Base-by-base conservation (phyloP, 768 basidiomycete genomes). In the Tephrocybe rancida region DNA sequence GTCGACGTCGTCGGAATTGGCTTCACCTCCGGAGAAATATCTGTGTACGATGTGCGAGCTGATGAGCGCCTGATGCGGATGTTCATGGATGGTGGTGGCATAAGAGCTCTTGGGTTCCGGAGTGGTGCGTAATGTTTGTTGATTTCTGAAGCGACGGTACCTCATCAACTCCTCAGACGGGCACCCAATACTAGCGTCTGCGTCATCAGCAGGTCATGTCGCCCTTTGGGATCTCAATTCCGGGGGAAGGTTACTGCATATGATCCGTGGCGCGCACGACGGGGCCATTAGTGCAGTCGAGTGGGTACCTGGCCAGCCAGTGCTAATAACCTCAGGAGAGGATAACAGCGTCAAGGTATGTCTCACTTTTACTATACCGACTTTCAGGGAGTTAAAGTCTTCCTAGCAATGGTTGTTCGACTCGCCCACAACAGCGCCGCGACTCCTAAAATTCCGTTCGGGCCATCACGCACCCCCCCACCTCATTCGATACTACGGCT, bases 381-480 rank as follows among this genome's bases (percentile, higher is more conserved):
- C 6, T 5, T 16, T 16, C 34, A 35, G 13, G 29, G 8, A 47
- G 26, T 34, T 32, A 5, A 44, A 14, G 35, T 49, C 37, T 54
- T 29, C 7, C 63, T 22, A 98, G 95, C 95, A 99, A 95, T 98
- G 96, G 95, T 67, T 96, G 19, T 95, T 96, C 62, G 97, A 98
- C 64, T 91, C 95, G 0, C 92, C 94, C 0, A 89, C 90, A 0
- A 77, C 88, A 1, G 75, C 90, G 21, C 96, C 97, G 1, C 82
- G 92, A 50, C 75, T 98, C 10, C 80, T 98, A 22, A 98, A 98
- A 74, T 92, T 84, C 68, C 84, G 97, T 42, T 88, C 92, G 0
- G 97, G 97, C 30, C 97, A 99, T 63, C 90, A 90, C 58, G 80
- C 85, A 0, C 94, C 97, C 16, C 95, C 95, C 0, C 88, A 95